These are phyloP conservation scores for Elongisporangium senticosum DNA, from an alignment of 352 stramenopile genomes.

Conservation along the genomic window DNA sequence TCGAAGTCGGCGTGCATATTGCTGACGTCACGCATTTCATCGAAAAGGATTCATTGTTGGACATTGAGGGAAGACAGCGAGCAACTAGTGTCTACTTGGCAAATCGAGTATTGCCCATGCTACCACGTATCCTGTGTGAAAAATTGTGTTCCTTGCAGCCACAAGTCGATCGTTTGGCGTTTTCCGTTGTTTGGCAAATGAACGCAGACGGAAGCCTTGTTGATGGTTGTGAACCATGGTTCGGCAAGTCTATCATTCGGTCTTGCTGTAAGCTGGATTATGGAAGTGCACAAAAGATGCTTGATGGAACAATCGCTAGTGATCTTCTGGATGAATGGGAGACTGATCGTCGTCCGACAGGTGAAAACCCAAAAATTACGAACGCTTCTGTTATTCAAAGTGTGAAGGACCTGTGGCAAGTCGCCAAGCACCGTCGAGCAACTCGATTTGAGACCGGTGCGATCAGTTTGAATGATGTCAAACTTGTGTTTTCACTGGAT, in stretches of 20 bases:
- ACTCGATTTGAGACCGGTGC: constrained; percentile 91
- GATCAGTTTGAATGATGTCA: constrained; percentile 89
- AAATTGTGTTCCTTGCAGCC: constrained; percentile 96
- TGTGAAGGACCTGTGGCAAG: constrained; percentile 60
- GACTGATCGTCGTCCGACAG: constrained; percentile 31
- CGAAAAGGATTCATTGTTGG: constrained; percentile 81
- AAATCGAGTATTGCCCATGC: constrained; percentile 94
- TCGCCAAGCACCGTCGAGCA: constrained; percentile 61
- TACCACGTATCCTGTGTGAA: constrained; percentile 95
- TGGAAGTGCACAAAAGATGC: constrained; percentile 93
- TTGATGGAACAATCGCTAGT: constrained; percentile 83
- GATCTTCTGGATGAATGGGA: constrained; percentile 76
- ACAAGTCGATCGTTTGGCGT: constrained; percentile 94
- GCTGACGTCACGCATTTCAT: constrained; percentile 98
- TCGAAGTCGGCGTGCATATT: constrained; percentile 97
- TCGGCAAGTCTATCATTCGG: constrained; percentile 97
- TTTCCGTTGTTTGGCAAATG: constrained; percentile 96
- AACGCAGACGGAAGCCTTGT: constrained; percentile 91
- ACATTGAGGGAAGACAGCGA: constrained; percentile 89
- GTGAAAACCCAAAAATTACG: constrained; percentile 41
- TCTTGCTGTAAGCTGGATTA: constrained; percentile 97
- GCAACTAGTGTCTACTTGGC: constrained; percentile 97
- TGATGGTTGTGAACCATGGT: constrained; percentile 89
- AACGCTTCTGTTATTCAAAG: constrained; percentile 53
- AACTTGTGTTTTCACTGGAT: constrained; percentile 93